phyloP scores from a whole-genome alignment of 192 early-diverging fungal species.

The Funneliformis mosseae region DNA sequence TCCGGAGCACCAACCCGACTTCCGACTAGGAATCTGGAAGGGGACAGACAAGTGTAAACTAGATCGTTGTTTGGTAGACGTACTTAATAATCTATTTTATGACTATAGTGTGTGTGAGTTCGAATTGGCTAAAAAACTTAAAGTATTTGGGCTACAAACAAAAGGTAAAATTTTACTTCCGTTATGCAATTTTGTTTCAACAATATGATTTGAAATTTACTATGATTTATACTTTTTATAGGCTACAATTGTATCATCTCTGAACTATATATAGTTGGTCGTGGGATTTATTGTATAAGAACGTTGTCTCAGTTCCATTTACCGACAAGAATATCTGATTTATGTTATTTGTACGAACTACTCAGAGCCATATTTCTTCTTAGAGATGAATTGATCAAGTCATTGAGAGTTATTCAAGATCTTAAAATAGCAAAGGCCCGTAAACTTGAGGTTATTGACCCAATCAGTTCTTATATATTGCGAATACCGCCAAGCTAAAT shows the following conservation, averaged over 20 bases:
- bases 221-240: constrained; percentile 6
- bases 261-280: neutral
- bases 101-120: neutral
- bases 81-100: too few species aligned
- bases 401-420: neutral
- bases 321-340: neutral
- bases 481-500: constrained; percentile 3
- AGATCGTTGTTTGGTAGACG: neutral
- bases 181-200: neutral
- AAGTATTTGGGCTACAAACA: neutral
- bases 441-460: constrained; percentile 4
- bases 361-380: constrained; percentile 2
- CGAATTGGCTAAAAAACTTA: neutral
- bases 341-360: neutral
- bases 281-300: constrained; percentile 12
- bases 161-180: neutral
- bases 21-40: neutral
- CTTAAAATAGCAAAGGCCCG: constrained; percentile 20
- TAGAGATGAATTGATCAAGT: neutral
- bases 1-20: neutral
- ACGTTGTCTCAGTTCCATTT: neutral
- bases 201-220: constrained; percentile 21
- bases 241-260: neutral
- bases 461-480: constrained; percentile 10
- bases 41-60: neutral